Evolutionary conservation across 345 rosid genomes (phyloP), one percentile per base, ranked within the genome.

Genomic region (Psidium friedrichsthalianum): DNA sequence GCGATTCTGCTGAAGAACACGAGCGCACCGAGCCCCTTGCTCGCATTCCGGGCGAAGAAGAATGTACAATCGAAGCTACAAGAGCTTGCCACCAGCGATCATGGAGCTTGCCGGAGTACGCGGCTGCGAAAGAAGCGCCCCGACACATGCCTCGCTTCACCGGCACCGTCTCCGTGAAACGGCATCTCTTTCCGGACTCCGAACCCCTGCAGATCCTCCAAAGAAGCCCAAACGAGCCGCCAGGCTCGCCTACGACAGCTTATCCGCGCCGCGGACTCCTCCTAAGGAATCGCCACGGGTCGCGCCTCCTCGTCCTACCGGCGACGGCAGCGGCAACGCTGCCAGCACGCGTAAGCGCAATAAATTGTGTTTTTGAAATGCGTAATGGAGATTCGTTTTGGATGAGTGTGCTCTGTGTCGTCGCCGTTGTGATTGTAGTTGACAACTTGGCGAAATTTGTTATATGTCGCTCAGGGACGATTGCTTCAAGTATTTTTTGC

Each of bases 201-300:
- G 6, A 27, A 29, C 2, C 82, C 84, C 40, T 22, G 86, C 8
- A 53, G 8, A 3, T 89, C 93, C 42, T 53, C 91, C 44, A 91
- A 90, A 52, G 83, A 84, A 11, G 89, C 92, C 4, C 93, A 91
- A 90, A 89, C 52, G 87, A 90, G 92, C 90, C 22, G 93, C 93
- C 3, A 64, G 29, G 55, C 21, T 90, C 82, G 93, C 93, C 14
- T 42, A 84, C 42, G 83, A 82, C 3, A 86, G 85, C 83, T 82
- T 89, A 55, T 42, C 89, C 56, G 36, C 22, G 84, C 27, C 82
- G 29, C 82, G n/a, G 49, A 4, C 18, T 36, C 82, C 82, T 51
- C 61, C 82, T 8, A 54, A 27, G 36, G 86, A 85, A 25, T 18
- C 82, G 55, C 74, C 52, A 21, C 51, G 56, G 8, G 24, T 29